Evolutionary conservation across 2,329 filamentous ascomycete genomes (phyloP).

Genomic region (Didymella pinodella): DNA sequence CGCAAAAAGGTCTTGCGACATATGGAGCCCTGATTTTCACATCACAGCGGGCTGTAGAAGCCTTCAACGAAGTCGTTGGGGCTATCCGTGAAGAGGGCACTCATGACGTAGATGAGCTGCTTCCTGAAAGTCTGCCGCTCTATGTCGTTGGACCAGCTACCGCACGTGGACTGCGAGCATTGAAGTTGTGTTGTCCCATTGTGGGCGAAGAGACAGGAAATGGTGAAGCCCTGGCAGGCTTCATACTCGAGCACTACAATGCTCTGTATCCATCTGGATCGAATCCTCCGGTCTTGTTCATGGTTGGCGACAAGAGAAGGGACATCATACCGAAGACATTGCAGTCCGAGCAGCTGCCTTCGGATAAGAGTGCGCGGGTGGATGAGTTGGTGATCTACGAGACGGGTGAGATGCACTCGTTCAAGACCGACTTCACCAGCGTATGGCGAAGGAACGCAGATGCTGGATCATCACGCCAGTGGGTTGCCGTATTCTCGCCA

Average conservation of each 20-base stretch:
- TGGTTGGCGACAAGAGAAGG: constrained; percentile 87
- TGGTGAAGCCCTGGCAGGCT: constrained; percentile 78
- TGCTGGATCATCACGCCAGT: constrained; percentile 57
- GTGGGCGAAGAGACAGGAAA: constrained; percentile 85
- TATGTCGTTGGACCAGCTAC: constrained; percentile 86
- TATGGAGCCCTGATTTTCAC: constrained; percentile 87
- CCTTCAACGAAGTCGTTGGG: constrained; percentile 70
- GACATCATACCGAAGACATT: constrained; percentile 89
- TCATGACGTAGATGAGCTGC: constrained; percentile 43
- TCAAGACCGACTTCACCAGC: constrained; percentile 70
- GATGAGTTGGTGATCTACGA: constrained; percentile 87
- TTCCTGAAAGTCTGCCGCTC: constrained; percentile 64
- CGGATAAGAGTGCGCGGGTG: constrained; percentile 67
- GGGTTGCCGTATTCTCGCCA: constrained; percentile 77
- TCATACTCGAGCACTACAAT: constrained; percentile 82
- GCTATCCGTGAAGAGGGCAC: constrained; percentile 56
- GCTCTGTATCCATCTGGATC: constrained; percentile 40
- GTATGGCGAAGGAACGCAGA: constrained; percentile 58
- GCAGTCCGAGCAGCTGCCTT: constrained; percentile 63
- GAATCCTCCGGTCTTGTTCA: constrained; percentile 77
- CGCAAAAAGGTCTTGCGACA: constrained; percentile 35
- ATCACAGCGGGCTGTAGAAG: constrained; percentile 83
- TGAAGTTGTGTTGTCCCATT: constrained; percentile 65
- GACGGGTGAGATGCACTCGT: constrained; percentile 81
- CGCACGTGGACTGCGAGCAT: constrained; percentile 70